Evolutionary conservation across 1,284 basidiomycete species (phyloP).

Genomic region (Neolentinus lepideus): DNA sequence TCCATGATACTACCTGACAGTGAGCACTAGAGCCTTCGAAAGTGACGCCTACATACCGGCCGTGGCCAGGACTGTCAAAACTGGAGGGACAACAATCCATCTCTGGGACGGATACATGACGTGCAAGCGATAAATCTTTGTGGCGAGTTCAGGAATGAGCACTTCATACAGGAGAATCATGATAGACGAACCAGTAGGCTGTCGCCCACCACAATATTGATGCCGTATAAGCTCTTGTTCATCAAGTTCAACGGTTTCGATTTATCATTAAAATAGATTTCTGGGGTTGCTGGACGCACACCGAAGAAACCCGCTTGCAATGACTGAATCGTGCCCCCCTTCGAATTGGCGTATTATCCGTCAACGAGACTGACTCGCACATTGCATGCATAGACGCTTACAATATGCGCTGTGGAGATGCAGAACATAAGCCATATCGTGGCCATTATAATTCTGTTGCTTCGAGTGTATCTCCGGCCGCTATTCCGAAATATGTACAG

Average conservation of each 20-base stretch:
- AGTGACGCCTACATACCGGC: not conserved
- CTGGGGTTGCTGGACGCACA: not conserved
- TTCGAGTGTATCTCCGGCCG: not conserved
- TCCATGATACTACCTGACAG: not conserved
- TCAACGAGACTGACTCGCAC: too few species aligned
- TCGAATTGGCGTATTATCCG: not conserved
- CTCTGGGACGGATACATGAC: not conserved
- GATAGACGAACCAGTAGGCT: not conserved
- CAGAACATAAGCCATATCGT: slow-evolving; percentile 1
- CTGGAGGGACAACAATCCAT: not conserved
- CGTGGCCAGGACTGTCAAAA: not conserved
- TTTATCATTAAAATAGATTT: slow-evolving; percentile 1
- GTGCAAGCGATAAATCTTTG: slow-evolving; percentile 1
- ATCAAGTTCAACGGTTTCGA: not conserved
- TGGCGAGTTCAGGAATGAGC: not conserved
- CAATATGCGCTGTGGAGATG: slow-evolving; percentile 2
- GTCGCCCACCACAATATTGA: slow-evolving; percentile 2
- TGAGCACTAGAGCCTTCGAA: not conserved
- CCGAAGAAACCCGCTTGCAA: slow-evolving; percentile 1
- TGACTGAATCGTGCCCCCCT: not conserved
- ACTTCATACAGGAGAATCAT: not conserved
- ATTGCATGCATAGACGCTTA: not conserved
- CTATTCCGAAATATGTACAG: not conserved
- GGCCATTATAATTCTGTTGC: slow-evolving; percentile 1
- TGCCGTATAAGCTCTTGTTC: not conserved